Percentiles rank a stretch among this genome's conserved stretches.
Evolutionary conservation across 306 rosid genomes (phyloP).

Genomic region (Dryas alaskensis): DNA sequence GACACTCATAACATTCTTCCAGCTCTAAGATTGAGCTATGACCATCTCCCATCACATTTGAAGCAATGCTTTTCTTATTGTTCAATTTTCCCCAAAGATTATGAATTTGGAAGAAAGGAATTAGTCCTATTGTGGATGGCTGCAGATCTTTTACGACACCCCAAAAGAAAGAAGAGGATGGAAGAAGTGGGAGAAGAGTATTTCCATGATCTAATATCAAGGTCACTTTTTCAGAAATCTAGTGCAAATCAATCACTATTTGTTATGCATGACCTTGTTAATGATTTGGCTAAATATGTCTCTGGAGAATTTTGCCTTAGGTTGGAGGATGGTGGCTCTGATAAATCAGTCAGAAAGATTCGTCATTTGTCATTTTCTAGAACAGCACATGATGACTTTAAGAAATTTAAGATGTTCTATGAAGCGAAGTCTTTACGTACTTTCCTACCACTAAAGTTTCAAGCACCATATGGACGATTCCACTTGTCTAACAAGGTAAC

Average conservation of each 20-base stretch:
- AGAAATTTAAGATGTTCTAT: neutral
- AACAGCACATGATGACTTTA: neutral
- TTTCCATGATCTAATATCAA: constrained; percentile 28
- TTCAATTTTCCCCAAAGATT: constrained; percentile 28
- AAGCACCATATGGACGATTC: neutral
- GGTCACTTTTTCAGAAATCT: constrained; percentile 28
- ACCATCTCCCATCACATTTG: constrained; percentile 20
- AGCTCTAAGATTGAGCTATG: constrained; percentile 10
- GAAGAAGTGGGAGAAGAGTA: constrained; percentile 26
- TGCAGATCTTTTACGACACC: constrained; percentile 17
- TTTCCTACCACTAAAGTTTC: neutral
- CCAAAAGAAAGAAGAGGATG: neutral
- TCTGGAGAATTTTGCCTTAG: neutral
- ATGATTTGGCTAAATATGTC: constrained; percentile 10
- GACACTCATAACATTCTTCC: neutral
- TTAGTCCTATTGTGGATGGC: constrained; percentile 43
- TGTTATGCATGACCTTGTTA: neutral
- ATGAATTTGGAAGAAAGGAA: constrained; percentile 14
- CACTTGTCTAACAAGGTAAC: neutral
- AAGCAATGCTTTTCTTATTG: constrained; percentile 24
- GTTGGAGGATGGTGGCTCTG: neutral
- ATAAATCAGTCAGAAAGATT: neutral
- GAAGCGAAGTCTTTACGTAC: neutral
- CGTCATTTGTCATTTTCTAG: constrained; percentile 4
- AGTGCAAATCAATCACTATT: too few relatives aligned